Evolutionary conservation across 2,329 filamentous ascomycete genomes (phyloP), one percentile per base, ranked within the genome.

Genomic region (Penicillium psychrosexuale): DNA sequence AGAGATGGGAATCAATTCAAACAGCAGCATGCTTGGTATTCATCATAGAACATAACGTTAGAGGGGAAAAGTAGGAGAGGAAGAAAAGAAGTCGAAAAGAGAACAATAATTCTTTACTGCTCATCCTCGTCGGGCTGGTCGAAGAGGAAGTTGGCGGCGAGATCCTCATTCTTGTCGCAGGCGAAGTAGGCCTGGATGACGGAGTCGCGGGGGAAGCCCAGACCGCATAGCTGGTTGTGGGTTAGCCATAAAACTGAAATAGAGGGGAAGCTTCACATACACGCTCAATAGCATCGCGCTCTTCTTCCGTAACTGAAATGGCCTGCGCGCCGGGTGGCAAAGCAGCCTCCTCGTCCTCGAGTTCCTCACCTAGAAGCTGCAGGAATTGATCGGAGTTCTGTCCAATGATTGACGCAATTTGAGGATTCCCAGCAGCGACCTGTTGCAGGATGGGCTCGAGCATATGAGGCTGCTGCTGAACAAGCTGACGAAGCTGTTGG

Each of bases 121-220:
- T 77, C 72, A 34, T 90, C 87, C 45, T 97, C 92, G 58, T 96
- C 91, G 9, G 92, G 92, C 77, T 97, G 91, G 67, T 99, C 94
- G 71, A 99, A 99, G 57, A 99, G 81, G 76, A 97, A 97, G 77
- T 99, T 99, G 61, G 94, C 94, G 0, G 94, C 94, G 48, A 99
- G 82, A 76, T 99, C 94, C 77, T 99, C 94, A 74, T 99, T 97
- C 84, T 97, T 99, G 77, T 99, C 94, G 75, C 94, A 99, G 33
- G 94, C 94, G 72, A 99, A 99, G 78, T 97, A 99, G 27, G 94
- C 94, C 77, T 99, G 93, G 64, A 97, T 96, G 48, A 94, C 94
- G 66, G 91, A 85, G 66, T 97, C 91, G 57, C 92, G 87, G 66
- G 93, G 86, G 72, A 99, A 99, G 34, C 94, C 94, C 42, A 99